These are phyloP conservation scores for Candida maltosa DNA, from an alignment of 805 yeast species.

Conservation along the genomic window DNA sequence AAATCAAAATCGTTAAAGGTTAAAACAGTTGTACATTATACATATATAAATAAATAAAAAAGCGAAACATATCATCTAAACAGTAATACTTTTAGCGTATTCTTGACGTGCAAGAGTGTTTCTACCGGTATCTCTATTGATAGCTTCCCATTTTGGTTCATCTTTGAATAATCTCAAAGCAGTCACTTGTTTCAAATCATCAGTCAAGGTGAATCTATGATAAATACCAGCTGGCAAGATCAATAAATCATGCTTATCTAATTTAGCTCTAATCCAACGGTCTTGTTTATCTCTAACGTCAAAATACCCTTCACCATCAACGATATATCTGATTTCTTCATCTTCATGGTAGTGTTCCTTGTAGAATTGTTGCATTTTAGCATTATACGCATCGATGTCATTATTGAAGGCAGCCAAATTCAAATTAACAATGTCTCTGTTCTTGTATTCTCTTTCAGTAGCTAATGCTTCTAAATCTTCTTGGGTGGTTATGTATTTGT, in stretches of 20 bases:
- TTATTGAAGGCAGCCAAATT: constrained; percentile 61
- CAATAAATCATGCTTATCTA: constrained; percentile 62
- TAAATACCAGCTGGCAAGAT: constrained; percentile 90
- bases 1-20: constrained; percentile 36
- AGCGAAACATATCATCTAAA: constrained; percentile 7
- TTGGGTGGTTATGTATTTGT: constrained; percentile 46
- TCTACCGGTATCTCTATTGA: constrained; percentile 54
- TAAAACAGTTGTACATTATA: constrained; percentile 1
- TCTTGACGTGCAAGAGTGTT: constrained; percentile 30
- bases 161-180: constrained; percentile 87
- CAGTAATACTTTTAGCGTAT: constrained; percentile 31
- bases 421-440: constrained; percentile 70
- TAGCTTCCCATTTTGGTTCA: constrained; percentile 95
- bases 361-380: constrained; percentile 68
- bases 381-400: constrained; percentile 50
- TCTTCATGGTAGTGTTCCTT: constrained; percentile 93
- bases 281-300: constrained; percentile 69
- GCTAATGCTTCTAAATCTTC: constrained; percentile 69
- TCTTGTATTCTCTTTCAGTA: constrained; percentile 65
- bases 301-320: constrained; percentile 89
- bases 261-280: constrained; percentile 74
- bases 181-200: constrained; percentile 52
- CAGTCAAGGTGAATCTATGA: constrained; percentile 83
- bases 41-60: neutral
- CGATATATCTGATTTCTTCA: constrained; percentile 88